A percentile compares a stretch with the other conserved stretches of the same genome.
Evolutionary conservation across 257 asterid genomes (phyloP).

Genomic region (Nemophila menziesii): DNA sequence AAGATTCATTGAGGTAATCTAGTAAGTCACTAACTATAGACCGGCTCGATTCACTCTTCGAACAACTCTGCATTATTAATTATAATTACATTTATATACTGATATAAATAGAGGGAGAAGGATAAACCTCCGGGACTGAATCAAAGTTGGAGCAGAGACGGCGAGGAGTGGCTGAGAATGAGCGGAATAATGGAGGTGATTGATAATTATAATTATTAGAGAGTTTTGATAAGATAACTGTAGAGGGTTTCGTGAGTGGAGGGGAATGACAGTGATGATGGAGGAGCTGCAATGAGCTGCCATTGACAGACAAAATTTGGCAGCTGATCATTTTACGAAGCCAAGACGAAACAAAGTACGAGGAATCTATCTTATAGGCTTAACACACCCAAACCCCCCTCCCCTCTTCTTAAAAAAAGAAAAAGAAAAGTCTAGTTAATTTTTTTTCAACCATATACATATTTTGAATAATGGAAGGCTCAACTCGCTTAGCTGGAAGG

Average conservation of each 20-base stretch:
- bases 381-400: too few species aligned
- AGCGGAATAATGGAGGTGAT: constrained; percentile 25
- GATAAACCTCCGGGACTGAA: constrained; percentile 30
- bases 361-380: too few species aligned
- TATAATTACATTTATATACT: neutral
- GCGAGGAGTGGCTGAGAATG: constrained; percentile 30
- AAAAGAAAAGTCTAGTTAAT: too few species aligned
- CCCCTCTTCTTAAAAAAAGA: too few species aligned
- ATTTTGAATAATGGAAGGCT: too few species aligned
- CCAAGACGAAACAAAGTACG: too few species aligned
- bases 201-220: constrained; percentile 11
- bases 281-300: constrained; percentile 40
- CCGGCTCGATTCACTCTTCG: constrained; percentile 29
- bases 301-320: too few species aligned
- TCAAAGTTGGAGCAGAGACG: constrained; percentile 19
- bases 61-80: constrained; percentile 35
- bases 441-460: too few species aligned
- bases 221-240: constrained; percentile 18
- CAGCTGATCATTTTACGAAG: too few species aligned
- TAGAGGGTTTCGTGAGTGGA: constrained; percentile 29
- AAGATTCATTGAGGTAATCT: constrained; percentile 90
- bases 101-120: constrained; percentile 1
- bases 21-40: constrained; percentile 75
- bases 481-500: too few species aligned
- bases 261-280: too few species aligned